Conservation (phyloP, 495 filamentous ascomycete genomes). For the Aspergillus incahuasiensis region DNA sequence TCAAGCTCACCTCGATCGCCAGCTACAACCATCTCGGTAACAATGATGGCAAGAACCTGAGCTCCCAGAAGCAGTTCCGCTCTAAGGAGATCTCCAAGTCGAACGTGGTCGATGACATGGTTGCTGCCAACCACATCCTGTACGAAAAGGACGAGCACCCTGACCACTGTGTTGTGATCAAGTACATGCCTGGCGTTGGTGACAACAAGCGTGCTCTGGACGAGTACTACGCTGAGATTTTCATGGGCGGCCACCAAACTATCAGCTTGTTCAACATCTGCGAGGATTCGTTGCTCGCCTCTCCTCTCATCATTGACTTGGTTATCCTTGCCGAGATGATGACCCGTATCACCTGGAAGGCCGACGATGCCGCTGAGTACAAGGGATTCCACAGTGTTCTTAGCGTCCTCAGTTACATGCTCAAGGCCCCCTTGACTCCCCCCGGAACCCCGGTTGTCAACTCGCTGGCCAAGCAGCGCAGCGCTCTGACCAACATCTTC, state of each 20-base stretch:
- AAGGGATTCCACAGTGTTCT: constrained; percentile 96
- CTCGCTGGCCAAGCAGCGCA: constrained; percentile 92
- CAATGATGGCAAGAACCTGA: constrained; percentile 98
- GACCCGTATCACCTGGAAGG: constrained; percentile 93
- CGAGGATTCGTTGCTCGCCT: constrained; percentile 97
- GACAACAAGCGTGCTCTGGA: constrained; percentile 99
- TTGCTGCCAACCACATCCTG: constrained; percentile 85
- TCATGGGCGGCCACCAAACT: constrained; percentile 97
- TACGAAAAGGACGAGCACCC: constrained; percentile 87
- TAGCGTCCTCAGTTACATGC: constrained; percentile 97
- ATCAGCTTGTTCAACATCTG: constrained; percentile 98
- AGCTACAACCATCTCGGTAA: constrained; percentile 99
- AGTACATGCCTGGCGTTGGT: constrained; percentile 98
- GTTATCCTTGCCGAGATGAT: constrained; percentile 92
- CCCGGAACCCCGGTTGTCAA: constrained; percentile 96
- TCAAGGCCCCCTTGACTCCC: constrained; percentile 95
- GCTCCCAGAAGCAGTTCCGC: constrained; percentile 95
- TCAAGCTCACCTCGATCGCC: constrained; percentile 98
- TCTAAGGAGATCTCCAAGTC: constrained; percentile 99
- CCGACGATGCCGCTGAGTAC: constrained; percentile 63
- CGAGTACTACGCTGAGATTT: constrained; percentile 99
- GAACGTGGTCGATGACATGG: constrained; percentile 99
- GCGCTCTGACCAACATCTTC: constrained; percentile 96
- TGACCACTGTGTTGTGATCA: constrained; percentile 88
- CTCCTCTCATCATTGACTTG: constrained; percentile 94